These are phyloP conservation scores for Aspergillus ruber DNA, from an alignment of 2,329 filamentous ascomycete species.

Conservation along the genomic window DNA sequence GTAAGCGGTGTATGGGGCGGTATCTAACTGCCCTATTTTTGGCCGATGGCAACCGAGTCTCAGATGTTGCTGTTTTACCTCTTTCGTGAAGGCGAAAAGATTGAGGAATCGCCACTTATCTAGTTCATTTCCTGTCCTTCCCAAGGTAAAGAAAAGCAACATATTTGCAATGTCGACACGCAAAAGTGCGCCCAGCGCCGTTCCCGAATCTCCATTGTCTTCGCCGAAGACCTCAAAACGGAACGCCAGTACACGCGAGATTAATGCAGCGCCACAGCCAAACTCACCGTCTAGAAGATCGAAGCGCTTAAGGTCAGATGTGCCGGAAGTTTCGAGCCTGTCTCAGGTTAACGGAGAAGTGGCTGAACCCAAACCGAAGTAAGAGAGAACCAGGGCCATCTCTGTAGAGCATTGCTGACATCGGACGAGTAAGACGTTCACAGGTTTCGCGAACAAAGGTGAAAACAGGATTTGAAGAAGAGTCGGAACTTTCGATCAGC, in stretches of 20 bases:
- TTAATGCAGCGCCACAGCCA: constrained; percentile 17
- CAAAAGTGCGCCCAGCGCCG: constrained; percentile 7
- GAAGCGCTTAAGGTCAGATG: constrained; percentile 21
- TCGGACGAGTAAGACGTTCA: neutral
- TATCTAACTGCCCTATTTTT: neutral
- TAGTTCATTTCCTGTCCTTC: too few species aligned
- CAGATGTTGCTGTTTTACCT: too few species aligned
- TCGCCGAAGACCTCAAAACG: constrained; percentile 5
- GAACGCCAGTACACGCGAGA: constrained; percentile 20
- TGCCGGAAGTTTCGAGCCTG: neutral
- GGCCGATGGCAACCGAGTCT: too few species aligned
- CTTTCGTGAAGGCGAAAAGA: too few species aligned
- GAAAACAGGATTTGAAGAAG: constrained; percentile 14
- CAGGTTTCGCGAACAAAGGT: neutral
- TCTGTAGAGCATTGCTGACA: neutral
- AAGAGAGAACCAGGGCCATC: neutral
- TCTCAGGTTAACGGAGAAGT: neutral
- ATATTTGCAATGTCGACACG: neutral
- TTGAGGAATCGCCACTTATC: too few species aligned
- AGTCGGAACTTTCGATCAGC: constrained; percentile 2
- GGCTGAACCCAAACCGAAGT: neutral
- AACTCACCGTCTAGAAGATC: constrained; percentile 21
- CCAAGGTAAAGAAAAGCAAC: too few species aligned
- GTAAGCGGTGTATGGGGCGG: neutral
- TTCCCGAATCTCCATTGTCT: constrained; percentile 2